Conservation (phyloP, 176 grass and related monocot species). For the Saccharum officinarum region DNA sequence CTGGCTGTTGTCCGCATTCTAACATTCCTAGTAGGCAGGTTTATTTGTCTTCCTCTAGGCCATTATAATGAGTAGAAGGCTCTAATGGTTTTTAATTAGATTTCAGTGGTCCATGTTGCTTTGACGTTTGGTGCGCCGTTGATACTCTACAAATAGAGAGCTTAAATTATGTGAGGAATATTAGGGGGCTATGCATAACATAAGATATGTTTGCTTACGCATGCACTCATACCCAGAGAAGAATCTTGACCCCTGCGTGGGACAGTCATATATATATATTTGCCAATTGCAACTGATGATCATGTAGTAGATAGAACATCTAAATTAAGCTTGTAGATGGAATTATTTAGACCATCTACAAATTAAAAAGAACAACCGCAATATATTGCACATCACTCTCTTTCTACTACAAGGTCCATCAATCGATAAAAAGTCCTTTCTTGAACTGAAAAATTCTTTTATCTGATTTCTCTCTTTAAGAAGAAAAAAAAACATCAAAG, state of each 20-base stretch:
- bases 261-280: constrained; percentile 2
- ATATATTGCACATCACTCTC: neutral
- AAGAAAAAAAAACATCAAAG: neutral
- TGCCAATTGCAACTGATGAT: neutral
- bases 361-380: neutral
- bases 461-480: neutral
- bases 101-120: constrained; percentile 38
- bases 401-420: neutral
- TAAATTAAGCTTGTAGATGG: neutral
- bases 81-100: constrained; percentile 47
- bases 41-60: constrained; percentile 49
- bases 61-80: constrained; percentile 44
- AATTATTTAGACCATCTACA: neutral
- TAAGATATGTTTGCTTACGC: constrained; percentile 41
- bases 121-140: constrained; percentile 35
- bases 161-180: constrained; percentile 38
- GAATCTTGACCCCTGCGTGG: constrained; percentile 35
- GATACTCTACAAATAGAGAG: constrained; percentile 15
- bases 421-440: neutral
- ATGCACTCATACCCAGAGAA: constrained; percentile 38
- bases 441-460: neutral
- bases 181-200: constrained; percentile 28
- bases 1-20: constrained; percentile 25
- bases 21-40: constrained; percentile 42
- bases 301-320: constrained; percentile 3